These are phyloP conservation scores for Saccharomyces hybrid DNA, from an alignment of 1,139 yeast genomes.

Conservation along the genomic window DNA sequence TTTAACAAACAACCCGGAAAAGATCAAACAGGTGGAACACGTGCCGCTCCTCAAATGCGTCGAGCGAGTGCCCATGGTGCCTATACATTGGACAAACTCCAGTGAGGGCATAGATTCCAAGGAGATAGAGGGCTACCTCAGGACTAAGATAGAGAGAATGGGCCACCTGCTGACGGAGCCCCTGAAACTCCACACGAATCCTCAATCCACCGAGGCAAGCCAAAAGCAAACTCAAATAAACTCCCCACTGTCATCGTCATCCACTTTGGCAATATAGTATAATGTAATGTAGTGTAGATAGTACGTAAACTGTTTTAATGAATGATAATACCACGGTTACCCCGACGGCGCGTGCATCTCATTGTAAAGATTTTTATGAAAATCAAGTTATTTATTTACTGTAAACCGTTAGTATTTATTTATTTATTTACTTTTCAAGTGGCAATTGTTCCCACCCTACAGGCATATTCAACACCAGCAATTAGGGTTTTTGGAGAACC, in stretches of 20 bases:
- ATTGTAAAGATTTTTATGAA: background rate
- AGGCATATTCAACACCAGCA: background rate
- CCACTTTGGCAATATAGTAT: background rate
- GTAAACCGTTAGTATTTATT: background rate
- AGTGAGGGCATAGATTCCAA: constrained; percentile 64
- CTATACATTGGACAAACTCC: constrained; percentile 75
- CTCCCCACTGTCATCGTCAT: background rate
- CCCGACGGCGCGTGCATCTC: background rate
- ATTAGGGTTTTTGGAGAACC: background rate
- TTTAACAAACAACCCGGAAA: constrained; percentile 93
- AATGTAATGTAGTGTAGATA: background rate
- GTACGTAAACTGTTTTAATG: background rate
- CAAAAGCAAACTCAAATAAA: background rate
- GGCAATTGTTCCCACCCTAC: background rate
- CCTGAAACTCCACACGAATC: constrained; percentile 32
- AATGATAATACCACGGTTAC: background rate
- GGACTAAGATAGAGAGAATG: constrained; percentile 94
- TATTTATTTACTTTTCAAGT: background rate
- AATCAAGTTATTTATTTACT: background rate
- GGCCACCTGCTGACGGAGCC: constrained; percentile 79
- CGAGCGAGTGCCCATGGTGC: constrained; percentile 94
- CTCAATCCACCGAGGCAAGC: background rate
- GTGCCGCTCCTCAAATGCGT: constrained; percentile 32
- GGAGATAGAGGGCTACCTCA: constrained; percentile 86
- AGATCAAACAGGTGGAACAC: constrained; percentile 69